phyloP scores from a whole-genome alignment of 495 filamentous ascomycete genomes.

The Penicillium goetzii region DNA sequence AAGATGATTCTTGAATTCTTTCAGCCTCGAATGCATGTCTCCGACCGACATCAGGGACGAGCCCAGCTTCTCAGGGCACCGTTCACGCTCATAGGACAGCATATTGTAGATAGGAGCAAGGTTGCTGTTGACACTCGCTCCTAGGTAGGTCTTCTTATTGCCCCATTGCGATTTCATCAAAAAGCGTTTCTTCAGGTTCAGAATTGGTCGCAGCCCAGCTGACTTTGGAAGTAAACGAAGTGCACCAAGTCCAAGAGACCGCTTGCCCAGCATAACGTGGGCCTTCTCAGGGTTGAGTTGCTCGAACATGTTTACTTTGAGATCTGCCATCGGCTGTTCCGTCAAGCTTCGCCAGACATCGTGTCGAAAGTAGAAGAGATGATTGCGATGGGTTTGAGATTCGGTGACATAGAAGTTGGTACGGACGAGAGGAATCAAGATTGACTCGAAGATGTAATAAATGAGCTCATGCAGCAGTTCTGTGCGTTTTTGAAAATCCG shows the following conservation, averaged over 20 bases:
- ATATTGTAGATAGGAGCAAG: constrained; percentile 76
- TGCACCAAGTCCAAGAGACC: constrained; percentile 74
- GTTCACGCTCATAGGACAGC: constrained; percentile 74
- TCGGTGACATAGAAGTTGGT: constrained; percentile 94
- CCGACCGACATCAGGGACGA: constrained; percentile 77
- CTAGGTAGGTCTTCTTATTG: constrained; percentile 58
- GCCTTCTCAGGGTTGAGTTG: constrained; percentile 67
- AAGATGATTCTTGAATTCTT: constrained; percentile 60
- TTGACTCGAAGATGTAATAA: constrained; percentile 90
- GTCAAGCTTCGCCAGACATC: constrained; percentile 83
- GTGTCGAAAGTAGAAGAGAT: constrained; percentile 91
- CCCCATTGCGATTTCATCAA: constrained; percentile 48
- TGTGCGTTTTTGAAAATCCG: constrained; percentile 74
- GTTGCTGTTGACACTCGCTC: constrained; percentile 76
- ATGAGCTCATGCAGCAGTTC: constrained; percentile 84
- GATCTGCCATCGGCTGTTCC: constrained; percentile 67
- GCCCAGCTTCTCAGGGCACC: constrained; percentile 66
- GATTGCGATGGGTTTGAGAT: constrained; percentile 76
- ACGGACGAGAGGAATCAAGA: constrained; percentile 85
- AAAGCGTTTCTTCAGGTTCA: constrained; percentile 74
- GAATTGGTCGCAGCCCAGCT: constrained; percentile 74
- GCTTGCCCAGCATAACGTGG: constrained; percentile 57
- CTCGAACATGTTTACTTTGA: constrained; percentile 80
- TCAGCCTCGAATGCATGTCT: constrained; percentile 79
- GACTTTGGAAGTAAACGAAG: constrained; percentile 81